Evolutionary conservation across 129 eudicot genomes (phyloP).

Genomic region (Lonicera japonica): DNA sequence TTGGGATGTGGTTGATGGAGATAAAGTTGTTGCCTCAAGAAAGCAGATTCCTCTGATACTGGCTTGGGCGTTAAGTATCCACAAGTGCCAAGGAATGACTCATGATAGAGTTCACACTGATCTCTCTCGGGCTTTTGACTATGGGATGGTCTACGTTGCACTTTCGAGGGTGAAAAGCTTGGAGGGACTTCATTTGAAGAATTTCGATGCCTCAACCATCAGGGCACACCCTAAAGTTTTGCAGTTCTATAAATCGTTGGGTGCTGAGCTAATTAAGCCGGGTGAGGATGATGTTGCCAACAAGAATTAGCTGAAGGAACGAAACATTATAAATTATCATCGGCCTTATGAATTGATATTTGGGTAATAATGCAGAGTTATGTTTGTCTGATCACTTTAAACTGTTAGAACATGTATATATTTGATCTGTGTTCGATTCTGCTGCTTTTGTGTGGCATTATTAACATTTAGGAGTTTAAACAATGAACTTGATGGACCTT

Average conservation of each 20-base stretch:
- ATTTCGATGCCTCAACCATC: constrained; percentile 29
- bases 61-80: constrained; percentile 60
- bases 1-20: constrained; percentile 42
- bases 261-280: too few species aligned
- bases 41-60: constrained; percentile 49
- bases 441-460: too few species aligned
- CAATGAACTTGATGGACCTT: too few species aligned
- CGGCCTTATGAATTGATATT: too few species aligned
- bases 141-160: constrained; percentile 56
- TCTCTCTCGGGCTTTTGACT: constrained; percentile 38
- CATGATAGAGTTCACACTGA: constrained; percentile 42
- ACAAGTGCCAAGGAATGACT: constrained; percentile 63
- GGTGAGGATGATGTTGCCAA: too few species aligned
- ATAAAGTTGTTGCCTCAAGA: constrained; percentile 25
- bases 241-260: constrained; percentile 28
- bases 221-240: constrained; percentile 46
- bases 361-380: too few species aligned
- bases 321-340: too few species aligned
- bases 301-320: too few species aligned
- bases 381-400: too few species aligned
- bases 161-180: constrained; percentile 45
- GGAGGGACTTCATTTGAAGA: constrained; percentile 35
- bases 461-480: too few species aligned
- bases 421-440: too few species aligned
- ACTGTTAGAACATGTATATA: too few species aligned